Conservation (phyloP, 2,329 filamentous ascomycete species). For the Calonectria ilicicola region DNA sequence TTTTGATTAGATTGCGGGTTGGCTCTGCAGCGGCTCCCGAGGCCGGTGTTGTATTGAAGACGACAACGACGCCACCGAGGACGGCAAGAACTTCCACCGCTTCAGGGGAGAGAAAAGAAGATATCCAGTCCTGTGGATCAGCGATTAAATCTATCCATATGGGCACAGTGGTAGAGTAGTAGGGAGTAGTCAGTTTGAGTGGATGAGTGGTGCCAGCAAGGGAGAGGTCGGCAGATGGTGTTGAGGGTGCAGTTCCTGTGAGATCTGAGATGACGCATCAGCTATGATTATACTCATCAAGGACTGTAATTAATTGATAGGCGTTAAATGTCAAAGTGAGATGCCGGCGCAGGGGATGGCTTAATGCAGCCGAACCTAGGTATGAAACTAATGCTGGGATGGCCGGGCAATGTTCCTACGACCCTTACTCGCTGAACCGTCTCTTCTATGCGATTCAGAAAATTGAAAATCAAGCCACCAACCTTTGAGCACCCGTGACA, state of each 20-base stretch:
- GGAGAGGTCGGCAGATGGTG: slow-evolving; percentile 51
- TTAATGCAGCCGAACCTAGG: background rate
- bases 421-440: background rate
- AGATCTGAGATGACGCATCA: slow-evolving; percentile 57
- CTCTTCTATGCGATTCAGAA: background rate
- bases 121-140: slow-evolving; percentile 65
- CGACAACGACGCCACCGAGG: slow-evolving; percentile 68
- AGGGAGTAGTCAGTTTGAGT: slow-evolving; percentile 66
- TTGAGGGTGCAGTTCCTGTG: slow-evolving; percentile 57
- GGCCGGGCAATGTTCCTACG: background rate
- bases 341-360: too few species aligned
- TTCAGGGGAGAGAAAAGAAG: slow-evolving; percentile 69
- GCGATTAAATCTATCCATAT: slow-evolving; percentile 76
- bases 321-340: background rate
- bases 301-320: too few species aligned
- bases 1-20: slow-evolving; percentile 58
- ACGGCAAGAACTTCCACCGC: slow-evolving; percentile 72
- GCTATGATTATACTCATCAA: background rate
- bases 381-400: too few species aligned
- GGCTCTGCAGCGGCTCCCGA: slow-evolving; percentile 26
- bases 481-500: slow-evolving; percentile 68
- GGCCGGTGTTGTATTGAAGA: slow-evolving; percentile 47
- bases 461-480: slow-evolving; percentile 10
- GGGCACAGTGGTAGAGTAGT: slow-evolving; percentile 71
- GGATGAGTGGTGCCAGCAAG: slow-evolving; percentile 72